Evolutionary conservation across 352 stramenopile species (phyloP), one percentile per base, ranked within the genome.

Genomic region (Saprolegnia diclina): DNA sequence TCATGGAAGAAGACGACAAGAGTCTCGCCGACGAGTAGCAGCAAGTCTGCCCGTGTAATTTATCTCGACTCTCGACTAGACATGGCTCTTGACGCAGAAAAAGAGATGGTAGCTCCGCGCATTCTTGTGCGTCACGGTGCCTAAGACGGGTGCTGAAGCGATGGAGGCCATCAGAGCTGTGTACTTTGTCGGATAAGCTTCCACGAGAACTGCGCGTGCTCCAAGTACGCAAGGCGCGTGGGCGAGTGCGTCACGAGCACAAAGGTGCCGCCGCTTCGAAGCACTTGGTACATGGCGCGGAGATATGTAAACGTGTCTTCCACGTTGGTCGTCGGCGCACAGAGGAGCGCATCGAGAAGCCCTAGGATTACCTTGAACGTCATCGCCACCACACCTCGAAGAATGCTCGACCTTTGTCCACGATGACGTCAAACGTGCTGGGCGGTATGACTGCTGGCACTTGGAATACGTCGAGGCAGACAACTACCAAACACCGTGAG

Each of bases 1-100:
- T 69, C 53, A 69, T 69, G 63, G 63, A 69, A 69, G 63, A 69
- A 9, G 53, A 52, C 3, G 40, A 38, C 26, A 32, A 61, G 22
- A 21, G 46, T 22, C 21, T 38, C 4, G 40, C 19, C 13, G 62
- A 56, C 24, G 63, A 69, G 16, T 26, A 59, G 52, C 22, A 57
- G 22, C 46, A 54, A 35, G 29, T 35, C 29, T 35, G 42, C 42
- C 13, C 42, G 3, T 48, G 19, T 59, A 59, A 59, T 59, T 21
- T 59, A 35, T 35, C 29, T 48, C 4, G n/a, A n/a, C n/a, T n/a
- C n/a, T n/a, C 10, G 11, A 59, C 35, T 59, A 59, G 2, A 35
- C 2, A 35, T 35, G 29, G 9, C 52, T 59, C 11, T 59, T 59
- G 35, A 59, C 52, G 19, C 52, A 59, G 35, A 3, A 42, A n/a